Evolutionary conservation across 2,329 filamentous ascomycete species (phyloP).

Genomic region (Biscogniauxia marginata): DNA sequence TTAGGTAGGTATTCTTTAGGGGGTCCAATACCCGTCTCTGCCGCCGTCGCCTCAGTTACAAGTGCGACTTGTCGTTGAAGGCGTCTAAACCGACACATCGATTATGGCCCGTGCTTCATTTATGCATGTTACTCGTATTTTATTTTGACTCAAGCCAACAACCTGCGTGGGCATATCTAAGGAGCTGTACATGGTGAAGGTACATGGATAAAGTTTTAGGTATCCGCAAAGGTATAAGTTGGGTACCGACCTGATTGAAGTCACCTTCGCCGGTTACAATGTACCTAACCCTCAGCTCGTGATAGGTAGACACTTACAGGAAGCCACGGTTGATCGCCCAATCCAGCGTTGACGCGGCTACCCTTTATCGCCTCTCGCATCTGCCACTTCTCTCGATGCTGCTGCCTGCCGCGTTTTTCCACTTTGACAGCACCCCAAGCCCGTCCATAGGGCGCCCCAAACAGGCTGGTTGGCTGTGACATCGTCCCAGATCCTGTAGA

Average conservation of each 20-base stretch:
- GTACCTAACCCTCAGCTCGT: neutral
- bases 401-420: neutral
- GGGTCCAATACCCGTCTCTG: neutral
- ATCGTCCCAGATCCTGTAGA: too few species aligned
- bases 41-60: neutral
- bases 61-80: neutral
- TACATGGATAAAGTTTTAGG: too few species aligned
- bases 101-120: neutral
- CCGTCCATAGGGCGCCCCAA: neutral
- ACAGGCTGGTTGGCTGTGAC: neutral
- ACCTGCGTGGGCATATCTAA: neutral
- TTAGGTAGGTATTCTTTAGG: too few species aligned
- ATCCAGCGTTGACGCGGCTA: neutral
- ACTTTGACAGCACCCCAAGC: neutral
- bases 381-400: neutral
- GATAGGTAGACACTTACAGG: neutral
- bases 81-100: neutral
- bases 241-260: neutral
- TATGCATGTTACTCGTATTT: neutral
- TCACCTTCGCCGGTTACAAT: neutral
- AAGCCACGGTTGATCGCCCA: neutral
- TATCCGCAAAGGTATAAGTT: neutral
- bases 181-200: too few species aligned
- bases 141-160: neutral
- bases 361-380: neutral